Percentiles rank a stretch among this genome's conserved stretches.
Evolutionary conservation across 2,329 filamentous ascomycete species (phyloP).

Genomic region (Fusarium nanum): DNA sequence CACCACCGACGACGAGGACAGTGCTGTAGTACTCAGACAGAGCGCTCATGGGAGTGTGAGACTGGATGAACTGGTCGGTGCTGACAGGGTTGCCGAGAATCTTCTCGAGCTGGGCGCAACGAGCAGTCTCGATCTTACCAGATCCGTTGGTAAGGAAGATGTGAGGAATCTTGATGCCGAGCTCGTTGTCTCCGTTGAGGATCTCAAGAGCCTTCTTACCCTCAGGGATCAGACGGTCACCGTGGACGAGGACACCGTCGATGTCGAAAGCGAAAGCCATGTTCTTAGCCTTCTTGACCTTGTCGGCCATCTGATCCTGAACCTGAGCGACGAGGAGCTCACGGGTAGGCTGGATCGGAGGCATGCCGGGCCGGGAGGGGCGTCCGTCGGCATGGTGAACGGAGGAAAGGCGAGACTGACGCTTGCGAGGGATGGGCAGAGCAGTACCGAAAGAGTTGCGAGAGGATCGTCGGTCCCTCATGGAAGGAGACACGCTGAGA

Average conservation of each 20-base stretch:
- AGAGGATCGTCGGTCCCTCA: constrained; percentile 74
- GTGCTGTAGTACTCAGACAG: constrained; percentile 81
- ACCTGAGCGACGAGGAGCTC: constrained; percentile 77
- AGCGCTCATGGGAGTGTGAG: constrained; percentile 82
- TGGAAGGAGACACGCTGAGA: constrained; percentile 74
- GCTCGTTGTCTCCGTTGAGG: constrained; percentile 77
- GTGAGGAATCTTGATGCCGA: constrained; percentile 86
- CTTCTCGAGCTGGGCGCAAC: constrained; percentile 79
- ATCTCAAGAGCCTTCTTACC: constrained; percentile 77
- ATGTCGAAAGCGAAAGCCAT: constrained; percentile 86
- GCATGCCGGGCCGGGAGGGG: constrained; percentile 66
- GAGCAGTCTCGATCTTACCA: constrained; percentile 87
- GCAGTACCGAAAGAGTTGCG: constrained; percentile 81
- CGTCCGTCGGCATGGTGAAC: constrained; percentile 62
- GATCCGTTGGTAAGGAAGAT: constrained; percentile 94
- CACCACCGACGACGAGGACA: constrained; percentile 79
- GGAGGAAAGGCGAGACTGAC: constrained; percentile 74
- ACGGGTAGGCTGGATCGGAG: constrained; percentile 68
- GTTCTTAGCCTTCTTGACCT: constrained; percentile 77
- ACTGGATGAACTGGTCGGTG: constrained; percentile 75
- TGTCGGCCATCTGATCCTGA: constrained; percentile 73
- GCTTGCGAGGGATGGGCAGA: constrained; percentile 78
- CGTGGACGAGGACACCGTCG: constrained; percentile 88
- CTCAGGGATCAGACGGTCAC: constrained; percentile 79
- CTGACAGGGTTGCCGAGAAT: constrained; percentile 44